phyloP scores from a whole-genome alignment of 768 basidiomycete species.

The Termitomyces sp. region DNA sequence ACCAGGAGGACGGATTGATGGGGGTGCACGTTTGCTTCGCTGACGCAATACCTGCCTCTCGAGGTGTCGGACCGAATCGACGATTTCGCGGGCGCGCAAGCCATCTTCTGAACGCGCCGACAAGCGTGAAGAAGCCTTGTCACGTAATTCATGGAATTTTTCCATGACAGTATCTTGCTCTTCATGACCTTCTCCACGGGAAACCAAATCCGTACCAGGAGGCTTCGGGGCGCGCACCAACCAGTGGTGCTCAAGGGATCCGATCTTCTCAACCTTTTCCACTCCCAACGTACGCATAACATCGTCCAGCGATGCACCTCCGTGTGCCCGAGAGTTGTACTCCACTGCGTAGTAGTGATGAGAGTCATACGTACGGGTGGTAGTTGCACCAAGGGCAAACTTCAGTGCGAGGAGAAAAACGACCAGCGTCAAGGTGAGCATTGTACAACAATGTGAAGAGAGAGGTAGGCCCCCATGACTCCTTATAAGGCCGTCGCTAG shows the following conservation, averaged over 20 bases:
- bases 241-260: slow-evolving; percentile 82
- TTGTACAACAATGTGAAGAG: slow-evolving; percentile 18
- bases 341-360: slow-evolving; percentile 85
- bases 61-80: slow-evolving; percentile 56
- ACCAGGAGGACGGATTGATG: slow-evolving; percentile 41
- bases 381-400: slow-evolving; percentile 28
- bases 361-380: slow-evolving; percentile 51
- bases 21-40: slow-evolving; percentile 73
- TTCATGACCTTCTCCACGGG: slow-evolving; percentile 26
- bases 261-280: slow-evolving; percentile 84
- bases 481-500: slow-evolving; percentile 5
- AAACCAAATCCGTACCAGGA: slow-evolving; percentile 16
- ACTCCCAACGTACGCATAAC: slow-evolving; percentile 62
- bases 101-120: slow-evolving; percentile 38
- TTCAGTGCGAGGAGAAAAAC: slow-evolving; percentile 27
- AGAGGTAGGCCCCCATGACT: not conserved
- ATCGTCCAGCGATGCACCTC: slow-evolving; percentile 53
- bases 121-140: slow-evolving; percentile 27
- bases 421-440: slow-evolving; percentile 29
- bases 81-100: slow-evolving; percentile 38
- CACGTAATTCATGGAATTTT: slow-evolving; percentile 42
- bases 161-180: slow-evolving; percentile 44
- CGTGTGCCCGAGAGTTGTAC: slow-evolving; percentile 42
- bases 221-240: slow-evolving; percentile 62
- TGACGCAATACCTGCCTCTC: slow-evolving; percentile 62